A percentile compares a stretch with the other conserved stretches of the same genome.
Conservation (phyloP, 768 basidiomycete species). For the Russula lepida region DNA sequence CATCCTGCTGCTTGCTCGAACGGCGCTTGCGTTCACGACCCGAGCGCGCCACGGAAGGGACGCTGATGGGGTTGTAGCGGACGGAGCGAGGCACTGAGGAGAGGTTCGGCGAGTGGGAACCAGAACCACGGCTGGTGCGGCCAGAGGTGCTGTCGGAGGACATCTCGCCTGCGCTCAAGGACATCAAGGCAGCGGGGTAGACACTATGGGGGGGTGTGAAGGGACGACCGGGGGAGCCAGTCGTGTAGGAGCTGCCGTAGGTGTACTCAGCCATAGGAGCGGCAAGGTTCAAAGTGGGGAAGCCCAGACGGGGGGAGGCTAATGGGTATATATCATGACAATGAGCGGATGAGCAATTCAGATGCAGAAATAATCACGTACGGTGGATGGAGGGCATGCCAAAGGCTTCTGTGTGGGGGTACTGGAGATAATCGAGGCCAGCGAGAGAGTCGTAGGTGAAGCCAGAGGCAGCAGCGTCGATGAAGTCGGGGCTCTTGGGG, state of each 20-base stretch:
- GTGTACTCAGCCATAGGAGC: conserved; percentile 53
- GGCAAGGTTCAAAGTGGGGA: conserved; percentile 51
- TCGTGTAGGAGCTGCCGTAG: conserved; percentile 49
- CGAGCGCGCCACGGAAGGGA: conserved; percentile 41
- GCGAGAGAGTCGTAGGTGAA: conserved; percentile 40
- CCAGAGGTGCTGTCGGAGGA: conserved; percentile 67
- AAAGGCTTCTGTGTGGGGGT: conserved; percentile 52
- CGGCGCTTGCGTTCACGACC: conserved; percentile 38
- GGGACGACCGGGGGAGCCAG: conserved; percentile 46
- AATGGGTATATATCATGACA: conserved; percentile 3
- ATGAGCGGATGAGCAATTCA: conserved; percentile 12
- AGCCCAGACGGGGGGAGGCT: conserved; percentile 52
- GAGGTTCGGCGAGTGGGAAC: conserved; percentile 45
- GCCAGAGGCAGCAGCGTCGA: conserved; percentile 33
- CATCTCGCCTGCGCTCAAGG: conserved; percentile 58
- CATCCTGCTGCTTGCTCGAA: conserved; percentile 38
- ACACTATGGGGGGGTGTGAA: conserved; percentile 65
- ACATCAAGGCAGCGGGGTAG: conserved; percentile 66
- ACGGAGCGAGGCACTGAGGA: conserved; percentile 65
- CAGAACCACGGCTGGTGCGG: conserved; percentile 60
- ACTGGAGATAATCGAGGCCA: conserved; percentile 56
- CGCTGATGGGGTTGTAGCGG: conserved; percentile 65
- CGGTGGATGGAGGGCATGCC: conserved; percentile 53
- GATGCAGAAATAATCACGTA: conserved; percentile 32
- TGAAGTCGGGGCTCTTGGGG: conserved; percentile 43